Conservation (phyloP, 495 filamentous ascomycete species). For the Penicillium fimorum region DNA sequence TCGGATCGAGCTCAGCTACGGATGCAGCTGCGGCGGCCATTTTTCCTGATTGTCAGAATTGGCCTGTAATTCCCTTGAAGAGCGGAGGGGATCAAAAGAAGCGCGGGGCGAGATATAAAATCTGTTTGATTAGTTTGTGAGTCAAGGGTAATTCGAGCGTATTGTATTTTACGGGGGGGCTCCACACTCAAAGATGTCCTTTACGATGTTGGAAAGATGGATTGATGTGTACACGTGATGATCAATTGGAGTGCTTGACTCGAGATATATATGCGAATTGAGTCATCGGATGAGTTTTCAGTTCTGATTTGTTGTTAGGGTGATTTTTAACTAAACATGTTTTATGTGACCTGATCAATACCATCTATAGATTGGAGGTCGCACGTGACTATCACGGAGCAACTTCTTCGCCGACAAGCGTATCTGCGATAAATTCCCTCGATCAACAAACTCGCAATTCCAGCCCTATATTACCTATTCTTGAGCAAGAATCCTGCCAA, state of each 20-base stretch:
- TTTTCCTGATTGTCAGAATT: conserved; percentile 24
- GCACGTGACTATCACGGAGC: conserved; percentile 32
- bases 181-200: not conserved
- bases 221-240: not conserved
- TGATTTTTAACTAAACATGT: not conserved
- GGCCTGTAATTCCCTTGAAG: conserved; percentile 11
- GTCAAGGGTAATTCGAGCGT: conserved; percentile 22
- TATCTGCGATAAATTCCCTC: conserved; percentile 30
- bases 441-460: conserved; percentile 20
- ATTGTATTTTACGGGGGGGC: conserved; percentile 9
- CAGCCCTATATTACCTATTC: not conserved
- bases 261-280: not conserved
- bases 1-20: conserved; percentile 57
- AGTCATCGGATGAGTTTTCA: not conserved
- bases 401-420: conserved; percentile 28
- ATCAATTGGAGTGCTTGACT: not conserved
- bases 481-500: not conserved
- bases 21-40: conserved; percentile 58
- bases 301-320: not conserved
- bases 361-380: conserved; percentile 7
- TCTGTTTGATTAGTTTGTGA: conserved; percentile 25
- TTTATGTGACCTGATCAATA: not conserved
- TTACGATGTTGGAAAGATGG: not conserved
- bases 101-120: conserved; percentile 38
- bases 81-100: conserved; percentile 27